Conservation (phyloP, 2,329 filamentous ascomycete species). For the Pseudogymnoascus sp. region DNA sequence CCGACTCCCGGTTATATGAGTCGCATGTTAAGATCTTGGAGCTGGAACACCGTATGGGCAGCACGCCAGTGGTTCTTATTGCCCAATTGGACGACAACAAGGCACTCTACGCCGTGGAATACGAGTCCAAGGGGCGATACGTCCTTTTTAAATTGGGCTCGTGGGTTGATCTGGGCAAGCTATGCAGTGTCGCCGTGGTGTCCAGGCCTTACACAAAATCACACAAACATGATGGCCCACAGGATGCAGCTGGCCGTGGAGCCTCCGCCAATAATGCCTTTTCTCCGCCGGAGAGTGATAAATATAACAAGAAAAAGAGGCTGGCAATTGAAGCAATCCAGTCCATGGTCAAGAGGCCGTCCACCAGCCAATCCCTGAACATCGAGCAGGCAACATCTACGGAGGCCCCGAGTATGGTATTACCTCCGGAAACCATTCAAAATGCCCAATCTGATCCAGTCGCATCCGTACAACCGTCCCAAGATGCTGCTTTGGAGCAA, state of each 20-base stretch:
- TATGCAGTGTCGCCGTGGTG: constrained; percentile 44
- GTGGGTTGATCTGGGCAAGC: constrained; percentile 53
- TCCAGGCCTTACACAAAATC: constrained; percentile 30
- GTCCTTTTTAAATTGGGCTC: constrained; percentile 58
- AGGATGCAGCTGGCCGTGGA: background rate
- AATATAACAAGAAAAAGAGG: constrained; percentile 41
- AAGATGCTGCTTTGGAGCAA: background rate
- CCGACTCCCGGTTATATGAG: constrained; percentile 49
- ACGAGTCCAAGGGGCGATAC: constrained; percentile 53
- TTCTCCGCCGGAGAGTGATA: constrained; percentile 16
- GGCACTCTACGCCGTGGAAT: constrained; percentile 56
- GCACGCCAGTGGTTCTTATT: constrained; percentile 48
- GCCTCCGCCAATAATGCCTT: constrained; percentile 2
- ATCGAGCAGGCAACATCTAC: background rate
- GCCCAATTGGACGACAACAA: constrained; percentile 49
- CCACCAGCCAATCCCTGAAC: constrained; percentile 13
- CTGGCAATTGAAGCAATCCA: constrained; percentile 57
- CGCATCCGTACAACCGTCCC: background rate
- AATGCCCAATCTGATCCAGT: background rate
- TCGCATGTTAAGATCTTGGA: constrained; percentile 56
- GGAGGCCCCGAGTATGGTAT: background rate
- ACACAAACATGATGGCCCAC: constrained; percentile 24
- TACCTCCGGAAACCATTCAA: background rate
- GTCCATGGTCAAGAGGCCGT: constrained; percentile 46
- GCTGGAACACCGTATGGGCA: constrained; percentile 51